Evolutionary conservation across 2,329 filamentous ascomycete species (phyloP), one percentile per base, ranked within the genome.

Genomic region (Ophiocordyceps camponoti-rufipedis): DNA sequence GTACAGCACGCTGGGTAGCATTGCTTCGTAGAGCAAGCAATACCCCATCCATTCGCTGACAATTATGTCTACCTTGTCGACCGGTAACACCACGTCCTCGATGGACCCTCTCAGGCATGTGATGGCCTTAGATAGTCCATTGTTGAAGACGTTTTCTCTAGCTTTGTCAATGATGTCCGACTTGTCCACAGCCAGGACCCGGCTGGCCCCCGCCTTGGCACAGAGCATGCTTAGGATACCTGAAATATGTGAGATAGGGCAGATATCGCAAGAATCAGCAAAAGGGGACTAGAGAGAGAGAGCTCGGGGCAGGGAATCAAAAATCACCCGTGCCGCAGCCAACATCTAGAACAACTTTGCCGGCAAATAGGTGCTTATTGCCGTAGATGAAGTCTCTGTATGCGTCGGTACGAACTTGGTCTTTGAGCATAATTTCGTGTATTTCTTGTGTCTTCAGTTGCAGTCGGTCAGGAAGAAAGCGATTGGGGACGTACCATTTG

Each of bases 41-140:
- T 96, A 96, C 29, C 88, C 88, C 88, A 96, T 96, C 88, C 88
- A 96, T 62, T 96, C 88, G 48, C 85, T 93, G 49, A 96, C 81
- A 58, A 96, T 94, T 56, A 96, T 82, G 63, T 96, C 89, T 42
- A 95, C 88, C 56, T 88, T 70, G 45, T 78, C 70, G 8, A 89
- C 80, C 1, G 84, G 87, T 19, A 87, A 71, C 47, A 65, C 70
- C 46, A 94, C 83, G 52, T 95, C 87, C 61, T 96, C 89, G 49
- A 95, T 84, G 56, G 85, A 85, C 35, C 89, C 88, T 51, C 80
- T 77, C 43, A 94, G 68, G 54, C 84, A 86, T 41, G 80, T 86
- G 56, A 96, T 86, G 23, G 72, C 70, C 54, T 80, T 70, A 28
- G 75, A 72, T 35, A 94, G 75, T 1, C 77, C 78, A 57, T 95